Evolutionary conservation across 768 basidiomycete species (phyloP).

Genomic region (Ephemerocybe angulata): DNA sequence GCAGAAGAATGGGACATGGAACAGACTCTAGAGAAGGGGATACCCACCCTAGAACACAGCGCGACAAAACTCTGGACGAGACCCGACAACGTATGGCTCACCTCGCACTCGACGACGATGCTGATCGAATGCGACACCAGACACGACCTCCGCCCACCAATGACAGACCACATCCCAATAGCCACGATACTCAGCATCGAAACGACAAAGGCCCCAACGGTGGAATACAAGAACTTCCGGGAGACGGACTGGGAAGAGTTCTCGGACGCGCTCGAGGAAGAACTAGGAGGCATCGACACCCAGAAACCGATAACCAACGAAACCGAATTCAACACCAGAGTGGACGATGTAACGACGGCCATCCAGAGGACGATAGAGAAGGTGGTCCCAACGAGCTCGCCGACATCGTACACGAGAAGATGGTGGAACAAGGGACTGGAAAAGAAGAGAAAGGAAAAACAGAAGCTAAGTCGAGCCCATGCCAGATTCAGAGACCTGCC

Average conservation of each 20-base stretch:
- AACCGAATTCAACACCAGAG: background rate
- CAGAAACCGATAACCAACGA: background rate
- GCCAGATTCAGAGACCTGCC: constrained; percentile 4
- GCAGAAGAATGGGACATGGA: constrained; percentile 25
- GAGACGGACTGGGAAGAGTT: constrained; percentile 18
- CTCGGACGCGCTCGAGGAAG: constrained; percentile 15
- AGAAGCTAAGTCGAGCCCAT: constrained; percentile 13
- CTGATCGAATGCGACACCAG: too few species aligned
- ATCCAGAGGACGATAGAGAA: constrained; percentile 10
- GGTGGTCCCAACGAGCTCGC: background rate
- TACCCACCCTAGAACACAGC: constrained; percentile 29
- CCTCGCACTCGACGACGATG: too few species aligned
- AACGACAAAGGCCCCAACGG: background rate
- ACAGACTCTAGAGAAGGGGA: constrained; percentile 30
- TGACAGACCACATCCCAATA: constrained; percentile 45
- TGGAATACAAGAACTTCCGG: constrained; percentile 17
- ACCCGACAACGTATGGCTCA: constrained; percentile 46
- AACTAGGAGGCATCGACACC: background rate
- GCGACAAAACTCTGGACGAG: constrained; percentile 31
- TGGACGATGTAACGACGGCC: constrained; percentile 3
- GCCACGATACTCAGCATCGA: constrained; percentile 24
- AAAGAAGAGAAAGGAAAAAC: constrained; percentile 10
- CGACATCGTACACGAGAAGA: constrained; percentile 10
- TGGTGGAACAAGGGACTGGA: constrained; percentile 27
- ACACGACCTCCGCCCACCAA: too few species aligned